These are phyloP conservation scores for Ceriops decandra DNA, from an alignment of 345 rosid species.

Conservation along the genomic window DNA sequence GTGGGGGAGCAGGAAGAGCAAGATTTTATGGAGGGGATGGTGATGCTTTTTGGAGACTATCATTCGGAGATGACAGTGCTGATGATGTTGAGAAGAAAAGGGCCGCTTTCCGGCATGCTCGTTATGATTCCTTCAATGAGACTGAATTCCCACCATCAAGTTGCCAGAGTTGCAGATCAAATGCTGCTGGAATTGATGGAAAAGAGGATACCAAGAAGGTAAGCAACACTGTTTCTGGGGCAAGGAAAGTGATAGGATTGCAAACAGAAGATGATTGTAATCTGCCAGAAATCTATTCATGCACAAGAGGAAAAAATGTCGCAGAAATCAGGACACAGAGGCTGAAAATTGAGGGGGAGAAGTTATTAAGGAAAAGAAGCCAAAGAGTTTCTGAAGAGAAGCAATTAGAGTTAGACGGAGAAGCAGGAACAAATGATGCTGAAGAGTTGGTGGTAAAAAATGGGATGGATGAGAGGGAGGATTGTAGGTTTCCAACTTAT, in stretches of 20 bases:
- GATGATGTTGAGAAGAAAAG: conserved; percentile 24
- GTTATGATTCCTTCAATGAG: conserved; percentile 34
- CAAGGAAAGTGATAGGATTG: conserved; percentile 41
- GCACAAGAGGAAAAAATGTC: conserved; percentile 21
- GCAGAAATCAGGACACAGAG: conserved; percentile 58
- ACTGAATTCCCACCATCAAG: conserved; percentile 20
- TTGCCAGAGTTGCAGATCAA: conserved; percentile 32
- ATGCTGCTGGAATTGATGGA: conserved; percentile 20
- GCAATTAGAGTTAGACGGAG: conserved; percentile 26
- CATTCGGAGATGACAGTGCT: conserved; percentile 40
- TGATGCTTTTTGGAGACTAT: conserved; percentile 55
- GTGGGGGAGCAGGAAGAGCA: conserved; percentile 22
- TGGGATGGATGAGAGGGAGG: conserved; percentile 11
- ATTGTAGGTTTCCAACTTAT: conserved; percentile 19
- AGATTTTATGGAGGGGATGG: conserved; percentile 42
- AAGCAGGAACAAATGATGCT: conserved; percentile 3
- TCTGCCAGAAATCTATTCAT: conserved; percentile 22
- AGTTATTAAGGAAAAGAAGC: conserved; percentile 34
- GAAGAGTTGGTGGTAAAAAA: background rate
- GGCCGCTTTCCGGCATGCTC: conserved; percentile 15
- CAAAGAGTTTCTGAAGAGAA: conserved; percentile 32
- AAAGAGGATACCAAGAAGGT: conserved; percentile 36
- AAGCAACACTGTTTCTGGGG: conserved; percentile 40
- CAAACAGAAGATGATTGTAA: conserved; percentile 24
- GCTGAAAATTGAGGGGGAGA: conserved; percentile 31